Percentiles rank a stretch among this genome's conserved stretches.
Conservation (phyloP, 1,139 yeast genomes). For the Magnusiomyces suaveolens region DNA sequence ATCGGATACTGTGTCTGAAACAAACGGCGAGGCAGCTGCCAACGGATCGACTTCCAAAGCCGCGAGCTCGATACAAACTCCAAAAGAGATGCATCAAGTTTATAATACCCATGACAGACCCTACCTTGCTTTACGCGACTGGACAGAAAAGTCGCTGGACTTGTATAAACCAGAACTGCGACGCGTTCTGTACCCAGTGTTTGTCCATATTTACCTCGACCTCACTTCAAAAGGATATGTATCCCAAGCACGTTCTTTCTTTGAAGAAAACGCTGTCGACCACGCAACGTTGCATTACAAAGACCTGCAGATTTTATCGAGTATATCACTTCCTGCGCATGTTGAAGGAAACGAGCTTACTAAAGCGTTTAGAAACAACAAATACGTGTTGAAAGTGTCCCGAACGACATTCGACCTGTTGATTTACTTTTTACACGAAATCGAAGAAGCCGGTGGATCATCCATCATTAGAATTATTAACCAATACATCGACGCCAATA, state of each 20-base stretch:
- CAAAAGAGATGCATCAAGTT: constrained; percentile 1
- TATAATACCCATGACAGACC: constrained; percentile 39
- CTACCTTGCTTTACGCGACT: constrained; percentile 65
- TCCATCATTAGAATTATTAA: constrained; percentile 76
- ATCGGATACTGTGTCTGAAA: background rate
- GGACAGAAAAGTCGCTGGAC: constrained; percentile 90
- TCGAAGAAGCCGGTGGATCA: constrained; percentile 88
- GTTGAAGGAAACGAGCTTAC: constrained; percentile 76
- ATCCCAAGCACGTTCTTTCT: constrained; percentile 60
- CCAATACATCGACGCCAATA: constrained; percentile 70
- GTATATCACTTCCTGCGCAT: constrained; percentile 72
- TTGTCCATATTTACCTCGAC: constrained; percentile 79
- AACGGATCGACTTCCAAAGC: background rate
- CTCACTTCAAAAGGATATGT: constrained; percentile 55
- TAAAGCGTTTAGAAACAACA: constrained; percentile 58
- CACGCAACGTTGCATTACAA: constrained; percentile 68
- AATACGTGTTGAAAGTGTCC: constrained; percentile 70
- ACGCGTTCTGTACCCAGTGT: constrained; percentile 77
- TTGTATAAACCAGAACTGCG: constrained; percentile 83
- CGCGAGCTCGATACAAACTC: background rate
- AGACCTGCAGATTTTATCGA: constrained; percentile 62
- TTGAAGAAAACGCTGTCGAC: constrained; percentile 63
- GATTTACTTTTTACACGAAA: constrained; percentile 79
- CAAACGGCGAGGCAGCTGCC: background rate
- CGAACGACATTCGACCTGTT: constrained; percentile 78